phyloP scores from a whole-genome alignment of 2,329 filamentous ascomycete species.

The Anthostomella pinea region DNA sequence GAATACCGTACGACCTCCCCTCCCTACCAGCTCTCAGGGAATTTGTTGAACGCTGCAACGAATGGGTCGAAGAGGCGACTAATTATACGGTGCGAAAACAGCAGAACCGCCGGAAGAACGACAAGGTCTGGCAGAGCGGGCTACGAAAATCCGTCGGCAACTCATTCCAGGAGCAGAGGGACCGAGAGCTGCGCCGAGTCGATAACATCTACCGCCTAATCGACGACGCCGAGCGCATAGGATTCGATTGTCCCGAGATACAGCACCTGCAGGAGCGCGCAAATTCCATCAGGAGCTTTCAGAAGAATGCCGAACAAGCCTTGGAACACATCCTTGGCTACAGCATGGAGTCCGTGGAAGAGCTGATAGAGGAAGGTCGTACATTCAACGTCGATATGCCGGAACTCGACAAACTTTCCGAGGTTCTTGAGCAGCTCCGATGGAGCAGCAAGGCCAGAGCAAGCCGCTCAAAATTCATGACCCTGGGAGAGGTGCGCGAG shows the following conservation, averaged over 20 bases:
- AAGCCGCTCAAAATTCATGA: slow-evolving; percentile 62
- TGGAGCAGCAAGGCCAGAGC: slow-evolving; percentile 80
- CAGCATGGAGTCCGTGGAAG: slow-evolving; percentile 75
- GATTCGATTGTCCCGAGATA: slow-evolving; percentile 93
- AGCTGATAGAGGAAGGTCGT: slow-evolving; percentile 84
- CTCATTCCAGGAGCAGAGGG: slow-evolving; percentile 66
- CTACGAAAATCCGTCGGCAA: slow-evolving; percentile 64
- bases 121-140: slow-evolving; percentile 77
- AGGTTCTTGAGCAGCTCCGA: slow-evolving; percentile 76
- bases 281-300: slow-evolving; percentile 80
- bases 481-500: slow-evolving; percentile 73
- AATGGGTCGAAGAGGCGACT: slow-evolving; percentile 96
- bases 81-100: slow-evolving; percentile 97
- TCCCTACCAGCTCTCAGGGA: slow-evolving; percentile 78
- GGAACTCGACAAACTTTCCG: slow-evolving; percentile 79
- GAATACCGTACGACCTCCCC: slow-evolving; percentile 85
- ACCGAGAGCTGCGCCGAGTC: slow-evolving; percentile 83
- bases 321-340: slow-evolving; percentile 64
- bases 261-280: slow-evolving; percentile 79
- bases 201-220: slow-evolving; percentile 85
- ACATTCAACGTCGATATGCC: slow-evolving; percentile 89
- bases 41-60: slow-evolving; percentile 94
- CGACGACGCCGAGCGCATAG: slow-evolving; percentile 77
- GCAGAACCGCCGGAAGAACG: slow-evolving; percentile 93
- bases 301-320: slow-evolving; percentile 68